These are phyloP conservation scores for Mangifera indica DNA, from an alignment of 345 rosid genomes.

Conservation along the genomic window DNA sequence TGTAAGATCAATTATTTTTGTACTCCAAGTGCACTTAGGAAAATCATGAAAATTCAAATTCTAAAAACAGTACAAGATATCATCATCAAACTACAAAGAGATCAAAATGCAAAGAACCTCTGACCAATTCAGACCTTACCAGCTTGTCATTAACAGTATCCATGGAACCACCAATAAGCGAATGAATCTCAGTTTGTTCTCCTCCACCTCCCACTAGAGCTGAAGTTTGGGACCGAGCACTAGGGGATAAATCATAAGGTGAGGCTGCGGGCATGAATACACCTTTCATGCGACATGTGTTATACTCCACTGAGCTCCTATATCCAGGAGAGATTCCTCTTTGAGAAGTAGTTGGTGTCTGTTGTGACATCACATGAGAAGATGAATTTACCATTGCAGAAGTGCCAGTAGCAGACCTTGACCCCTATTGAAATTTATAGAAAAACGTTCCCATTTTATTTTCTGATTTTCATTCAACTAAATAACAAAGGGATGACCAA, in stretches of 20 bases:
- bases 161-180: constrained; percentile 49
- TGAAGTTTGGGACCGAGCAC: constrained; percentile 48
- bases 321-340: constrained; percentile 61
- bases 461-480: not conserved
- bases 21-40: constrained; percentile 12
- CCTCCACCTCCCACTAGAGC: constrained; percentile 54
- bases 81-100: constrained; percentile 11
- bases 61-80: constrained; percentile 10
- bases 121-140: constrained; percentile 39
- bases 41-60: constrained; percentile 8
- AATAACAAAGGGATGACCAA: constrained; percentile 5
- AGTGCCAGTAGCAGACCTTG: constrained; percentile 65
- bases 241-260: constrained; percentile 55
- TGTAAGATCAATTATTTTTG: not conserved
- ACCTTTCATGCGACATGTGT: constrained; percentile 70
- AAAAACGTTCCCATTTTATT: constrained; percentile 8
- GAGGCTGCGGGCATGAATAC: constrained; percentile 65
- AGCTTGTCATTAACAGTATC: constrained; percentile 60
- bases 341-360: constrained; percentile 53
- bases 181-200: constrained; percentile 47
- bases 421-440: constrained; percentile 50
- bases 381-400: constrained; percentile 50
- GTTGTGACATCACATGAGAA: constrained; percentile 66
- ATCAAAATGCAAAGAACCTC: constrained; percentile 5
- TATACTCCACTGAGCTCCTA: constrained; percentile 62